Evolutionary conservation across 257 asterid species (phyloP).

Genomic region (Cruciata laevipes): DNA sequence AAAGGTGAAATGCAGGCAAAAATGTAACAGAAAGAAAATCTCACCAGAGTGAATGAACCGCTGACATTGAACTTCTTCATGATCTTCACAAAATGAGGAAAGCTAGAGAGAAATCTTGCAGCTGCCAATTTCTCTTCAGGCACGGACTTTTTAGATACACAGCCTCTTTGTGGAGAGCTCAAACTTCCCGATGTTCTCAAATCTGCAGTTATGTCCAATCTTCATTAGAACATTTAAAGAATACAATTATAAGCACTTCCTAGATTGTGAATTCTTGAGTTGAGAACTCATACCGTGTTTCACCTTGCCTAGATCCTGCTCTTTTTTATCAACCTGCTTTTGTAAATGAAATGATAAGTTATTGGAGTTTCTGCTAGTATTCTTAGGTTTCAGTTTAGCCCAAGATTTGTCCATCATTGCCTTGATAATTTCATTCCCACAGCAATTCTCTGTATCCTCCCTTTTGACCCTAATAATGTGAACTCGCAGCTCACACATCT

Average conservation of each 20-base stretch:
- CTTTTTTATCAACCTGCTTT: slow-evolving; percentile 19
- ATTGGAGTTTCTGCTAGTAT: slow-evolving; percentile 31
- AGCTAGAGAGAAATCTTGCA: slow-evolving; percentile 56
- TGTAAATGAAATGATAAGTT: slow-evolving; percentile 17
- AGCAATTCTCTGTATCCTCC: slow-evolving; percentile 40
- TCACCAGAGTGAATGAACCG: slow-evolving; percentile 88
- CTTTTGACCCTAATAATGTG: slow-evolving; percentile 63
- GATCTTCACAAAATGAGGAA: slow-evolving; percentile 76
- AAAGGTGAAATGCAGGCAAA: background rate
- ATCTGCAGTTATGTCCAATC: slow-evolving; percentile 31
- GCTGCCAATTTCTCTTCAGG: slow-evolving; percentile 96
- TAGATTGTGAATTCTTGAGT: slow-evolving; percentile 35
- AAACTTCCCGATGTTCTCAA: slow-evolving; percentile 41
- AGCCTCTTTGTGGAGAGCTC: slow-evolving; percentile 68
- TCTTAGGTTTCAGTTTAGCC: slow-evolving; percentile 31
- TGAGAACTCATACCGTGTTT: slow-evolving; percentile 14
- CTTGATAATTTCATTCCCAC: slow-evolving; percentile 36
- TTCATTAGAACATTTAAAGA: slow-evolving; percentile 15
- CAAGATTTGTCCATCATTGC: slow-evolving; percentile 31
- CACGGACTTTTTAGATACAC: slow-evolving; percentile 75
- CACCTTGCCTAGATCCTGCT: slow-evolving; percentile 17
- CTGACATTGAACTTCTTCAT: slow-evolving; percentile 91
- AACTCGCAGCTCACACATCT: slow-evolving; percentile 61
- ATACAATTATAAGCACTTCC: slow-evolving; percentile 21
- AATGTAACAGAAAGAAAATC: slow-evolving; percentile 20